Evolutionary conservation across 768 basidiomycete genomes (phyloP), one percentile per base, ranked within the genome.

Genomic region (Mrakia frigida): DNA sequence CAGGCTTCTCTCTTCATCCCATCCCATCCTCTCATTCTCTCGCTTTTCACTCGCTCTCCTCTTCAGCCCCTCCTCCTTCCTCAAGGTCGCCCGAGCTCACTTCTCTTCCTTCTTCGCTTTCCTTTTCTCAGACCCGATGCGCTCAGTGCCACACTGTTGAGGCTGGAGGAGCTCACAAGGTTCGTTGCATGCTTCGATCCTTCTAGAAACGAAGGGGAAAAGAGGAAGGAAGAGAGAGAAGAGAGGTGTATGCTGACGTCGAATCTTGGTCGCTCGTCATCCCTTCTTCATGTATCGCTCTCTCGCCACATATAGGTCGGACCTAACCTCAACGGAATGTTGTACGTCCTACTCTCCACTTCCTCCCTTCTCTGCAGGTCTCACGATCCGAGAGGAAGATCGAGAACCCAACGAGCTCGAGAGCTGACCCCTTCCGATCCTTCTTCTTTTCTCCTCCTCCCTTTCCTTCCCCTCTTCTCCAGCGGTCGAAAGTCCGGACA

Each of bases 291-390:
- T 33, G 31, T 50, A 5, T 25, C 13, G 9, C 31, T 33, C n/a
- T 21, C 18, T 79, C 75, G 76, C 79, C 50, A 79, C 52, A 16
- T 80, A 78, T 80, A 82, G 78, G 94, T 98, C 77, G 96, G 96
- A 75, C 96, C 96, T 65, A 96, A 96, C 88, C 88, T 98, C 37
- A 89, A 94, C 83, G 95, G 95, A 90, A 70, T 93, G 80, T 79
- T 91, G 76, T 77, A 52, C 46, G 76, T 73, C 2, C 25, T 65
- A 46, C 21, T 43, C 25, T 16, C 31, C 11, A 9, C 46, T 35
- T 21, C 56, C 28, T 6, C 35, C 14, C 25, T 18, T 11, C 6
- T 13, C 16, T 18, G 69, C 25, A 50, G 28, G 28, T 61, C n/a
- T 7, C 28, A 9, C 25, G 59, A 68, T 69, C 52, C n/a, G n/a